These are phyloP conservation scores for Debaryomyces fabryi DNA, from an alignment of 1,139 yeast genomes.

Conservation along the genomic window DNA sequence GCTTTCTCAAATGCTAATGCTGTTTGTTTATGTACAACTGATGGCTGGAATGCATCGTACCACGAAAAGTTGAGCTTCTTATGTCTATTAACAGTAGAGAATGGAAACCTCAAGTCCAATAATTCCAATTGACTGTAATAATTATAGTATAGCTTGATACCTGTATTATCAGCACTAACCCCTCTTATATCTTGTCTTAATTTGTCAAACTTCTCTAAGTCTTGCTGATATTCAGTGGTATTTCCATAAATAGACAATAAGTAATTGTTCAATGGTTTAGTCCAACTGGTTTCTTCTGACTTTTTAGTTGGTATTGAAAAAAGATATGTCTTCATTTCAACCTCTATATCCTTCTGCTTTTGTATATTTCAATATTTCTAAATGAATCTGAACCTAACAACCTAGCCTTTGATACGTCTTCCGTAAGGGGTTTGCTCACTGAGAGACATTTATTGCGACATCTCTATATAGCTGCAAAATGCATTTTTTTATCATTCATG, in stretches of 20 bases:
- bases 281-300: constrained; percentile 69
- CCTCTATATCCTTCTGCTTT: neutral
- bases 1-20: constrained; percentile 90
- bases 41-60: constrained; percentile 68
- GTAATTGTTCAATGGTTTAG: constrained; percentile 59
- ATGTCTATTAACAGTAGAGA: constrained; percentile 54
- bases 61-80: constrained; percentile 69
- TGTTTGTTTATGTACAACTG: constrained; percentile 45
- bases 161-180: constrained; percentile 52
- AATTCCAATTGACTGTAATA: constrained; percentile 86
- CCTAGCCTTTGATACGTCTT: neutral
- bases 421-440: constrained; percentile 2
- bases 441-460: constrained; percentile 4
- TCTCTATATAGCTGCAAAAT: constrained; percentile 4
- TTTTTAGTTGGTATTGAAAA: constrained; percentile 50
- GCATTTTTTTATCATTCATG: neutral
- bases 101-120: constrained; percentile 74
- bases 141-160: constrained; percentile 57
- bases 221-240: constrained; percentile 58
- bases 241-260: constrained; percentile 67
- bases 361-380: neutral
- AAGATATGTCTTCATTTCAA: constrained; percentile 40
- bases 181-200: constrained; percentile 67
- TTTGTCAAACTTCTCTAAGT: constrained; percentile 56
- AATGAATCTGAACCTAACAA: neutral